These are phyloP conservation scores for Starmera caribaea DNA, from an alignment of 805 yeast species.

Conservation along the genomic window DNA sequence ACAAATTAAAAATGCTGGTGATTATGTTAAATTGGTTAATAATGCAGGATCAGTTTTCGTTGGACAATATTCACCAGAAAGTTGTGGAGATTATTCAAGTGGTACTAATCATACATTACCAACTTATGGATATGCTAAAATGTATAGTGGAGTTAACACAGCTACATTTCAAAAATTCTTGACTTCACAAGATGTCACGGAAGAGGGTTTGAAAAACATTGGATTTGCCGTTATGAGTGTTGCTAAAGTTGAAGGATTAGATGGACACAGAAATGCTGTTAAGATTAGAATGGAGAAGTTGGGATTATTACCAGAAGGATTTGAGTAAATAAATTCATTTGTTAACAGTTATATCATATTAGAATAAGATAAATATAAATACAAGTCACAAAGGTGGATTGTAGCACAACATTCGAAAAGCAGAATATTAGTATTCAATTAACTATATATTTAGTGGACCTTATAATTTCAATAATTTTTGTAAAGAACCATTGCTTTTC, in stretches of 20 bases:
- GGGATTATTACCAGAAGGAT: conserved; percentile 37
- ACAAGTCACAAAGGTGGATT: too few species aligned
- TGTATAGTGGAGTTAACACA: conserved; percentile 95
- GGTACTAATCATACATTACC: conserved; percentile 99
- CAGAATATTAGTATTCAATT: too few species aligned
- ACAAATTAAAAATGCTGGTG: conserved; percentile 73
- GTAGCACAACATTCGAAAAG: too few species aligned
- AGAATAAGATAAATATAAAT: too few species aligned
- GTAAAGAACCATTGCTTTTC: conserved; percentile 51
- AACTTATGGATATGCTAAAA: conserved; percentile 96
- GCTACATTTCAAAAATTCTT: conserved; percentile 91
- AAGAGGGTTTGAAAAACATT: conserved; percentile 75
- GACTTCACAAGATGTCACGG: conserved; percentile 85
- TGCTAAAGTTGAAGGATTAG: conserved; percentile 94
- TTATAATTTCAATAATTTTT: conserved; percentile 22
- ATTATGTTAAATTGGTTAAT: conserved; percentile 62
- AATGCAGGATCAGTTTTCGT: conserved; percentile 97
- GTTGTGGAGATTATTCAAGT: conserved; percentile 95
- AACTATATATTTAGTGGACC: not conserved
- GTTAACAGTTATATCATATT: too few species aligned
- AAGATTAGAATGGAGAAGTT: conserved; percentile 85
- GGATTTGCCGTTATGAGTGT: conserved; percentile 96
- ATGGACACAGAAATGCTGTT: conserved; percentile 96
- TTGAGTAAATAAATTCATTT: conserved; percentile 11
- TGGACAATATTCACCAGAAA: conserved; percentile 93